A percentile compares a stretch with the other conserved stretches of the same genome.
phyloP scores from a whole-genome alignment of 306 rosid genomes.

The Malus sylvestris region DNA sequence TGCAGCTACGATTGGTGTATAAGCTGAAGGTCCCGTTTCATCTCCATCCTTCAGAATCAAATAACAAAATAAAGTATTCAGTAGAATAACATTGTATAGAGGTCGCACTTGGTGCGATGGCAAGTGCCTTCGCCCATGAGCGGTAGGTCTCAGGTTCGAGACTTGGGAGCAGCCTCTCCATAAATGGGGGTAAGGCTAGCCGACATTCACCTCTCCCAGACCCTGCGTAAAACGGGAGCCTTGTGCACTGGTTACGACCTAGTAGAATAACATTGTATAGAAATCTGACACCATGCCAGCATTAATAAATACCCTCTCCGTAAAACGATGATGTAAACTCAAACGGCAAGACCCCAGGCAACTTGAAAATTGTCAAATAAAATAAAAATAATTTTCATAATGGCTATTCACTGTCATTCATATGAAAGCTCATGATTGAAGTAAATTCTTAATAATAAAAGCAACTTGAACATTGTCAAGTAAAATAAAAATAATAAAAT shows the following conservation, averaged over 20 bases:
- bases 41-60: conserved; percentile 54
- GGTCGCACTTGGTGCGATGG: too few species aligned
- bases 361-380: background rate
- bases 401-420: conserved; percentile 5
- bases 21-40: conserved; percentile 37
- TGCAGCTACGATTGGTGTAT: conserved; percentile 51
- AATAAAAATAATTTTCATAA: background rate
- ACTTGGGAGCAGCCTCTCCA: too few species aligned
- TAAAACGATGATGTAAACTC: background rate
- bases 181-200: too few species aligned
- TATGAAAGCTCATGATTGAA: background rate
- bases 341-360: conserved; percentile 6
- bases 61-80: conserved; percentile 2
- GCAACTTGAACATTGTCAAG: background rate
- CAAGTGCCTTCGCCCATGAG: too few species aligned
- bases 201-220: too few species aligned
- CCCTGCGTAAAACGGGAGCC: too few species aligned
- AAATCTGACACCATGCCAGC: conserved; percentile 1
- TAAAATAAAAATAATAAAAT: background rate
- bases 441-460: conserved; percentile 11
- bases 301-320: background rate
- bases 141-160: too few species aligned
- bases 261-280: conserved; percentile 13
- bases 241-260: too few species aligned
- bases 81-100: conserved; percentile 10